Evolutionary conservation across 2,329 filamentous ascomycete species (phyloP), one percentile per base, ranked within the genome.

Genomic region (Colletotrichum agaves): DNA sequence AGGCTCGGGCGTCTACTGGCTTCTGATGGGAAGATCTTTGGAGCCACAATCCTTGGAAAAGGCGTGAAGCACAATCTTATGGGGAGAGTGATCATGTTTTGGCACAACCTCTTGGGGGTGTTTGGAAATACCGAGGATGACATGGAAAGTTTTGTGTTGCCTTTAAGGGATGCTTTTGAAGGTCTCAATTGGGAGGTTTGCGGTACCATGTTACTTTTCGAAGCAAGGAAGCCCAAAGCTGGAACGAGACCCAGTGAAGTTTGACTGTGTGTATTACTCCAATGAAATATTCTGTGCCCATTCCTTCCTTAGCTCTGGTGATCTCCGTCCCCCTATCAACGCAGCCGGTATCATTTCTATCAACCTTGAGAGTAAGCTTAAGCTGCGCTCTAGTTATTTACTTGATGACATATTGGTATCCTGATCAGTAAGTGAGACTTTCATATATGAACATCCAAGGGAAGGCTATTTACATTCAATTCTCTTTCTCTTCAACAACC

Each of bases 41-140:
- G 75, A 4, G 57, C 70, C 8, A 76, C 73, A 2, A 71, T 76
- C 11, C 35, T 76, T 4, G 70, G 70, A 1, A 53, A 43, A 10
- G 60, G 53, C 3, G 64, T 67, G 4, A 53, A 43, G 7, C 53
- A 59, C 7, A 64, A 67, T 8, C 12, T 46, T 1, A 52, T 58
- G 53, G 60, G 60, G 3, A 63, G 43, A 33, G 49, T 46, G 2
- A 41, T 67, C 0, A 59, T 67, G 52, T 67, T 57, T 21, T 64
- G 52, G 60, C 52, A 67, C 44, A 67, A 67, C 11, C 6, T 53
- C 7, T 21, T 56, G 27, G 53, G 64, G 1, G 17, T 64, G 10
- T 64, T 67, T 17, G 64, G 52, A 13, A 63, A 67, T 13, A 23
- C n/a, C 4, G 46, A 63, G 15, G 64, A 64, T 43, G 53, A 59